Percentiles rank a stretch among this genome's conserved stretches.
These are phyloP conservation scores for Naganishia liquefaciens DNA, from an alignment of 1,284 basidiomycete species.

Conservation along the genomic window DNA sequence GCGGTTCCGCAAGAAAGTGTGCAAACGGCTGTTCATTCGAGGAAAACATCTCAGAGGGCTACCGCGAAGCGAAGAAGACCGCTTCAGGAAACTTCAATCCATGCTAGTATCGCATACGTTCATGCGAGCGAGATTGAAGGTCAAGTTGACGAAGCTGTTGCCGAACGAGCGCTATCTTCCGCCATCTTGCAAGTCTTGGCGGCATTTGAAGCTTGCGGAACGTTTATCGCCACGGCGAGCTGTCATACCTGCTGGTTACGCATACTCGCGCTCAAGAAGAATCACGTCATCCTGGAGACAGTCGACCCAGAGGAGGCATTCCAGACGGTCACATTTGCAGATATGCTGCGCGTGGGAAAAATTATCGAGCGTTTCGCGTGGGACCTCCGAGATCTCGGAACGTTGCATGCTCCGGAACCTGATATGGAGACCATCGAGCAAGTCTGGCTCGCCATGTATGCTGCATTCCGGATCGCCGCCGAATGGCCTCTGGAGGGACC, in stretches of 20 bases:
- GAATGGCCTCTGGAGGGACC: constrained; percentile 5
- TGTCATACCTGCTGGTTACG: constrained; percentile 1
- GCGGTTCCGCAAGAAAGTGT: no score
- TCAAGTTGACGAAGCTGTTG: not conserved
- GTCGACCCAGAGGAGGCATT: not conserved
- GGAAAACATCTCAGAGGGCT: no score
- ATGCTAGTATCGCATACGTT: not conserved
- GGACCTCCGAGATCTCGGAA: not conserved
- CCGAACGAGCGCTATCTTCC: not conserved
- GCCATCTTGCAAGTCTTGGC: not conserved
- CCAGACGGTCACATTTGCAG: not conserved
- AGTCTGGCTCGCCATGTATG: constrained; percentile 2
- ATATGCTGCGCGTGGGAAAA: not conserved
- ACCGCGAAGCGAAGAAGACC: no score
- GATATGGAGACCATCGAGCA: constrained; percentile 9
- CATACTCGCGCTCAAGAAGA: not conserved
- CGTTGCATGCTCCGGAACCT: not conserved
- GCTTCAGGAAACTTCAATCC: no score
- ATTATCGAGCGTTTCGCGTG: not conserved
- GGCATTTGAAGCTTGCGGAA: constrained; percentile 1
- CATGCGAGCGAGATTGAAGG: not conserved
- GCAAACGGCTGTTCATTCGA: no score
- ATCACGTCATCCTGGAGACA: not conserved
- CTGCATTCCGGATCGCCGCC: not conserved
- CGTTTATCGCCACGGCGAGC: not conserved